These are phyloP conservation scores for Aspergillus coremiiformis DNA, from an alignment of 495 filamentous ascomycete genomes.

Conservation along the genomic window DNA sequence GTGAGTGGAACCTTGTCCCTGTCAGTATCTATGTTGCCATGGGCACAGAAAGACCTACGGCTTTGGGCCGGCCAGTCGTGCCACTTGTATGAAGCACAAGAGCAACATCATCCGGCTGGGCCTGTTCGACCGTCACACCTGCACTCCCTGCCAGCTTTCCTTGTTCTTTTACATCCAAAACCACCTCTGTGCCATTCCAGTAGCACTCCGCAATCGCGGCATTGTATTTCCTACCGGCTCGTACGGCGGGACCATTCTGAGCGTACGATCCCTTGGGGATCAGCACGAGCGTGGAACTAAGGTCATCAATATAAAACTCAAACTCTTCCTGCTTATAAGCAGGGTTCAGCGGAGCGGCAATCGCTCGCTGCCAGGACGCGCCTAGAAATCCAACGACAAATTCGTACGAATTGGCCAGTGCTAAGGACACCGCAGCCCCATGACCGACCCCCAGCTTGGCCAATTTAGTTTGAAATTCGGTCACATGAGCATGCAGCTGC, in stretches of 20 bases:
- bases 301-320: slow-evolving; percentile 82
- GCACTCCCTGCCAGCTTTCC: slow-evolving; percentile 54
- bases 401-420: slow-evolving; percentile 70
- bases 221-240: slow-evolving; percentile 64
- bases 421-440: slow-evolving; percentile 63
- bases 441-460: slow-evolving; percentile 59
- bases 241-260: slow-evolving; percentile 56
- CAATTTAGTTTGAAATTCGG: slow-evolving; percentile 62
- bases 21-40: neutral
- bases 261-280: slow-evolving; percentile 61
- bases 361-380: slow-evolving; percentile 64
- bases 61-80: slow-evolving; percentile 77
- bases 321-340: slow-evolving; percentile 83
- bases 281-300: slow-evolving; percentile 65
- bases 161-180: slow-evolving; percentile 63
- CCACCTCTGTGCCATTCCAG: slow-evolving; percentile 63
- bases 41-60: slow-evolving; percentile 36
- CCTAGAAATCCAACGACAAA: slow-evolving; percentile 79
- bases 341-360: slow-evolving; percentile 75
- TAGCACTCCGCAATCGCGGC: slow-evolving; percentile 76
- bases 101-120: slow-evolving; percentile 58
- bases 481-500: slow-evolving; percentile 52
- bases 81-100: slow-evolving; percentile 72
- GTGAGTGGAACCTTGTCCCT: slow-evolving; percentile 56
- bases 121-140: slow-evolving; percentile 40